phyloP scores from a whole-genome alignment of 805 yeast species.

The Brettanomyces anomalus region DNA sequence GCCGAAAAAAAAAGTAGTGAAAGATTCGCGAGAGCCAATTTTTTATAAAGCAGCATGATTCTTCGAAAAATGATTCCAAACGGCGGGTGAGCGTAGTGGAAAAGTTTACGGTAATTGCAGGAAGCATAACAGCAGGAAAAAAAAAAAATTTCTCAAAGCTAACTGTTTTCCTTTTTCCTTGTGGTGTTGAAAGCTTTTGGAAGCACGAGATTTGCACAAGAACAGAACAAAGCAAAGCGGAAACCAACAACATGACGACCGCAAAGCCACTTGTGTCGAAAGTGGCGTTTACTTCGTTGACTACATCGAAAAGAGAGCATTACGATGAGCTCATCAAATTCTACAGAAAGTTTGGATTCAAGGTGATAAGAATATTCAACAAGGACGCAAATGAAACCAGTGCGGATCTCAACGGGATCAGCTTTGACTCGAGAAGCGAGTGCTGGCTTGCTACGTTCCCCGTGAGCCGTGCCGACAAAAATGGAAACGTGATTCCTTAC shows the following conservation, averaged over 20 bases:
- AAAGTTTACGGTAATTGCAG: no score
- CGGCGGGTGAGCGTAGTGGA: no score
- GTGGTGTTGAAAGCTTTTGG: no score
- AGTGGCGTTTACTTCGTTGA: constrained; percentile 52
- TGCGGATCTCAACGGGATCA: constrained; percentile 39
- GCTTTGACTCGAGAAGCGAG: constrained; percentile 59
- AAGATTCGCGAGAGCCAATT: no score
- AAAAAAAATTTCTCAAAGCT: no score
- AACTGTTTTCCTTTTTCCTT: no score
- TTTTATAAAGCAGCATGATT: no score
- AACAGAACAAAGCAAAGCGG: no score
- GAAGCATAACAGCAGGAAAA: no score
- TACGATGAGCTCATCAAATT: constrained; percentile 45
- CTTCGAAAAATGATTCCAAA: no score
- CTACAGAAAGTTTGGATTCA: constrained; percentile 54
- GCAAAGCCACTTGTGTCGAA: constrained; percentile 7
- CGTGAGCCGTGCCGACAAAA: constrained; percentile 18
- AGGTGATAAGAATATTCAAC: constrained; percentile 48
- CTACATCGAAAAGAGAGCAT: constrained; percentile 38
- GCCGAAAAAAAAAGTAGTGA: no score
- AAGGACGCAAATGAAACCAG: constrained; percentile 35
- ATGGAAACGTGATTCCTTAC: constrained; percentile 21
- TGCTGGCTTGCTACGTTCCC: constrained; percentile 69
- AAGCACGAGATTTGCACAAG: no score
- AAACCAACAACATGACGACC: background rate